Evolutionary conservation across 1,284 basidiomycete species (phyloP), one percentile per base, ranked within the genome.

Genomic region (Ceratobasidium sp.): DNA sequence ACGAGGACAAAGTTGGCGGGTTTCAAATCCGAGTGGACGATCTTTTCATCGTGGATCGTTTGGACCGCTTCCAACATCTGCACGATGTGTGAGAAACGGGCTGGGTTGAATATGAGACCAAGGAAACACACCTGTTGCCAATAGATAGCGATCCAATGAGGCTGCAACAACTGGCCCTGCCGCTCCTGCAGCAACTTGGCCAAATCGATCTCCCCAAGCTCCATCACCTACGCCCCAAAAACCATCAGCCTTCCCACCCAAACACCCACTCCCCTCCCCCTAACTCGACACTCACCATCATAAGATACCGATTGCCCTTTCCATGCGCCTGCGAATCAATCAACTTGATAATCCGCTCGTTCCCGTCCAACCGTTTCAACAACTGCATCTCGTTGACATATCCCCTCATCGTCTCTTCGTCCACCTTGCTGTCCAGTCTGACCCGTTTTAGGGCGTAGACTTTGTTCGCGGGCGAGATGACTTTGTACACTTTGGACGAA

Each of bases 1-100:
- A 98, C 96, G 54, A 98, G 88, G 20, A 98, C 96, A 82, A 98
- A 98, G 84, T 98, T 98, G 1, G 96, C 96, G 1, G 96, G 96
- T 84, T 98, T 98, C 70, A 98, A 88, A 84, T 98, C 96, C 10
- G 96, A 97, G 84, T 98, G 96, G 0, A 98, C 96, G 78, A 98
- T 97, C 84, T 96, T 97, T 86, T 97, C 95, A 79, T 96, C 93
- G 83, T 98, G 96, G 66, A 98, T 96, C 61, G 97, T 93, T 79
- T 97, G 94, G 10, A 98, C 96, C 0, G 96, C 96, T 87, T 97
- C 92, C 66, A 98, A 86, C 95, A 98, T 98, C 96, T 97, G 81
- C 28, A 46, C 26, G 15, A 20, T 54, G 52, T 56, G 5, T 66
- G 66, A 59, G 12, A 28, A 28, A 42, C 59, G 48, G n/a, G 56